Base-by-base conservation (phyloP, 768 basidiomycete species). In the Tulasnella calospora region DNA sequence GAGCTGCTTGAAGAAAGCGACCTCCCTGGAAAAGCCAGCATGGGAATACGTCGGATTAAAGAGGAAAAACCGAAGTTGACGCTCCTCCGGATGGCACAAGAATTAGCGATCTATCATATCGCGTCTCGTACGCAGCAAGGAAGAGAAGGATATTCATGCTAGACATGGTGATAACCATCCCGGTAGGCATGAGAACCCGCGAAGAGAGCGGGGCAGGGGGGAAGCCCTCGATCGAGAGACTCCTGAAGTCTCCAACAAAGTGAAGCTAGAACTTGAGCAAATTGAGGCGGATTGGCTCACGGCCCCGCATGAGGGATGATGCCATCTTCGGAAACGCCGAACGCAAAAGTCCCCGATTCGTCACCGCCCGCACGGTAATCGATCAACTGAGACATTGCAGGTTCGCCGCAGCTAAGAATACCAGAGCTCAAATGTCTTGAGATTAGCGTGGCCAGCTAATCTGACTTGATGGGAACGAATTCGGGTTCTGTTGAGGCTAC, bases 91-190 rank as follows among this genome's bases (percentile, higher is more conserved):
- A 51, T 51, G 51, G 51, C 30, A 67, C 12, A 33, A 67, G 61
- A 67, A 67, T 67, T 35, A 35, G 61, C 61, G 33, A 67, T 35
- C 27, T 35, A 3, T 30, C 61, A 67, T 67, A 67, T 67, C 61
- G 13, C 61, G 61, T 67, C 61, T 67, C 61, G 27, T 30, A 67
- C 61, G 61, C 61, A 67, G 61, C 61, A 67, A 27, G 33, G 61
- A 67, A 67, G 61, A 67, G 61, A 67, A 67, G 61, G 15, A 3
- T 4, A 2, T 67, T 67, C 33, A 35, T 8, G 8, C 61, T 67
- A 33, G 27, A 67, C 61, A 67, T 30, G 61, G 61, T 67, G 61
- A 67, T 67, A 67, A 67, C 61, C 61, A 67, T 67, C 61, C 61
- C 61, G 61, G 30, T 35, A 27, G 33, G 61, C 30, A 30, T 67